phyloP scores from a whole-genome alignment of 352 stramenopile species.

The Phytophthora citricola region DNA sequence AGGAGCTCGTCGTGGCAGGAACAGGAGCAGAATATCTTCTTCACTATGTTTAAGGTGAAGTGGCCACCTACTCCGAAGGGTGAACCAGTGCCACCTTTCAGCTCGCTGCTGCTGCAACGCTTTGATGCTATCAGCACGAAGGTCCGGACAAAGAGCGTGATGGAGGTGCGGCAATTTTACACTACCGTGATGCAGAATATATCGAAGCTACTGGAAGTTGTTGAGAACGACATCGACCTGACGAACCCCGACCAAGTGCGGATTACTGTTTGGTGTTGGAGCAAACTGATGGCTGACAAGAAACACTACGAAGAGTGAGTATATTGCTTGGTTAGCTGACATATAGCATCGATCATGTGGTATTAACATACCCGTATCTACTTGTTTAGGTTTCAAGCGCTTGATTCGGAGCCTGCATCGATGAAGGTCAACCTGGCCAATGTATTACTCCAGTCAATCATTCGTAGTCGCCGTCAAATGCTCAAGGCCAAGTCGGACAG shows the following conservation, averaged over 20 bases:
- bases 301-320: slow-evolving; percentile 46
- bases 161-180: slow-evolving; percentile 72
- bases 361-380: slow-evolving; percentile 24
- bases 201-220: slow-evolving; percentile 44
- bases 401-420: slow-evolving; percentile 34
- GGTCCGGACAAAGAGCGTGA: slow-evolving; percentile 64
- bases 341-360: not conserved
- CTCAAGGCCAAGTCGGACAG: slow-evolving; percentile 65
- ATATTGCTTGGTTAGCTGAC: not conserved
- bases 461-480: slow-evolving; percentile 80
- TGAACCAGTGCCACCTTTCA: slow-evolving; percentile 35
- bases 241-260: slow-evolving; percentile 73
- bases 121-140: slow-evolving; percentile 72
- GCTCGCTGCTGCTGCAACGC: slow-evolving; percentile 55
- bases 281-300: slow-evolving; percentile 60
- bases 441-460: slow-evolving; percentile 68
- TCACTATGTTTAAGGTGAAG: slow-evolving; percentile 73
- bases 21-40: slow-evolving; percentile 73
- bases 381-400: slow-evolving; percentile 40
- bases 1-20: slow-evolving; percentile 51
- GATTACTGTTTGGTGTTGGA: slow-evolving; percentile 78
- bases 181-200: slow-evolving; percentile 58
- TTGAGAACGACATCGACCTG: slow-evolving; percentile 69
- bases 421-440: slow-evolving; percentile 50
- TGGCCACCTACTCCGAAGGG: slow-evolving; percentile 45